phyloP scores from a whole-genome alignment of 768 basidiomycete species.

The Pleurotus djamor region DNA sequence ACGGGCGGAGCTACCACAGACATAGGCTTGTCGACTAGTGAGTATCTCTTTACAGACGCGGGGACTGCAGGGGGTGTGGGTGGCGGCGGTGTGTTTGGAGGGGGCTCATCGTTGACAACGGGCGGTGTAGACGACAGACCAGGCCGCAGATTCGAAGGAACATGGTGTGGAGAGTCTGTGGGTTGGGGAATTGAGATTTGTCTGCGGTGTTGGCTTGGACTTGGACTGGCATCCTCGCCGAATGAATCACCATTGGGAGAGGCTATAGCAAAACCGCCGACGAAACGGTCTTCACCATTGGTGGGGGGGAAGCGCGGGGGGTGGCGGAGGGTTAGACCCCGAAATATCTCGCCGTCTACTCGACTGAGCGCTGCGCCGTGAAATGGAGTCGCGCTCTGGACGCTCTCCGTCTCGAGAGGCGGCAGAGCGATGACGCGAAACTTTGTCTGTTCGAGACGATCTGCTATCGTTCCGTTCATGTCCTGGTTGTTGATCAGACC shows the following conservation, averaged over 20 bases:
- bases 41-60: constrained; percentile 73
- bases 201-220: constrained; percentile 15
- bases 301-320: constrained; percentile 6
- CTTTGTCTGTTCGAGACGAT: constrained; percentile 46
- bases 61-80: constrained; percentile 47
- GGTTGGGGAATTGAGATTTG: constrained; percentile 11
- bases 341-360: constrained; percentile 30
- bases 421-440: constrained; percentile 50
- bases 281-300: constrained; percentile 38
- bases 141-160: constrained; percentile 15
- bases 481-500: constrained; percentile 39
- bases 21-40: constrained; percentile 72
- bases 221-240: constrained; percentile 12
- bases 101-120: constrained; percentile 7
- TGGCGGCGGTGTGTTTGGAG: constrained; percentile 13
- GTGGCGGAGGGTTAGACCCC: not conserved
- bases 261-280: constrained; percentile 47
- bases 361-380: constrained; percentile 35
- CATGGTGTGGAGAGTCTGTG: constrained; percentile 11
- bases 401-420: constrained; percentile 42
- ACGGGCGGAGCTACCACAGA: constrained; percentile 40
- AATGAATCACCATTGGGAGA: constrained; percentile 9
- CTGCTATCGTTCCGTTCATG: constrained; percentile 59
- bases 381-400: constrained; percentile 34
- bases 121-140: constrained; percentile 14